Base-by-base conservation (phyloP, 345 rosid genomes). In the Leavenworthia alabamica region DNA sequence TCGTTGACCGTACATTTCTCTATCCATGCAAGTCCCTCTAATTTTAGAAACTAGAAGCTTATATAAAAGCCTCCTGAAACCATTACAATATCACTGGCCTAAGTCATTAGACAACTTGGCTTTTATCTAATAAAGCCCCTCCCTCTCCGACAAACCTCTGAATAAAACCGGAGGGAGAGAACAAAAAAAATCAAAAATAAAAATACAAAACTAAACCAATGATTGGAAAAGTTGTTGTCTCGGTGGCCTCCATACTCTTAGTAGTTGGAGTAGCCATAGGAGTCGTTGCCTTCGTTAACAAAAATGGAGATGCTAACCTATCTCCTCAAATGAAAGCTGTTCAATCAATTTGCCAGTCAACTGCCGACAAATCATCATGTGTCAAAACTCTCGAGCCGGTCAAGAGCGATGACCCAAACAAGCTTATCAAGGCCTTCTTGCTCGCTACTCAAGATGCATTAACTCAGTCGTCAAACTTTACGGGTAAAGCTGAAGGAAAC, bases 331-430 rank as follows among this genome's bases (percentile, higher is more conserved):
- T 51, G 74, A 85, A 75, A 68, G 78, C 80, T 0, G 82, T 77
- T 11, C 53, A 68, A 14, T 60, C 59, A 6, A 68, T 85, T 35
- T 85, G 96, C 35, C 57, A 71, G 9, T 32, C 76, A 0, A 79
- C 88, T 8, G 42, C 71, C 8, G 77, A 77, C 78, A 79, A 78
- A 71, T 81, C 84, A n/a, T 68, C 68, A 4, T 89, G 97, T 71
- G 73, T 76, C 22, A 73, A 75, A 43, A 76, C 77, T 51, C 79
- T 89, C 3, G 56, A 71, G 69, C 43, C 64, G 3, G 80, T 69
- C 12, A 76, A n/a, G n/a, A n/a, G n/a, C n/a, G n/a, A n/a, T n/a
- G n/a, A n/a, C n/a, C n/a, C n/a, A n/a, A n/a, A n/a, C 76, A 81
- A 82, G 8, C 73, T 69, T 49, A 36, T 80, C 49, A 72, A 75